phyloP scores from a whole-genome alignment of 257 asterid species.

The Handroanthus guayacan region DNA sequence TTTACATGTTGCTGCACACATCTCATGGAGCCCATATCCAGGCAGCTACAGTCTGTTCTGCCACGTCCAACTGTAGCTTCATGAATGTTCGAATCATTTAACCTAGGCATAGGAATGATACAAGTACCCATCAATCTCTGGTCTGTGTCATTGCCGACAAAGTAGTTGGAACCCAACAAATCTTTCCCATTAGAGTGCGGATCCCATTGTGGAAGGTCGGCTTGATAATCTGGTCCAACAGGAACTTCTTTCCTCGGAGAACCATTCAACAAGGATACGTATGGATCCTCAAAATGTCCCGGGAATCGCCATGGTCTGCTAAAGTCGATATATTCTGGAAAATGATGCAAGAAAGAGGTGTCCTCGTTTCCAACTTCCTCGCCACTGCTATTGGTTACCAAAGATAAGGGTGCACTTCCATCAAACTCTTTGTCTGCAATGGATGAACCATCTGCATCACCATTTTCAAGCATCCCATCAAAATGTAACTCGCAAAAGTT shows the following conservation, averaged over 20 bases:
- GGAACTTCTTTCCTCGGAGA: conserved; percentile 67
- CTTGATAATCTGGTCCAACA: conserved; percentile 70
- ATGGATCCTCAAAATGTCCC: conserved; percentile 47
- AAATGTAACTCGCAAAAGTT: conserved; percentile 18
- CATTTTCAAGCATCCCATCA: conserved; percentile 38
- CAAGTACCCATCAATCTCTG: conserved; percentile 46
- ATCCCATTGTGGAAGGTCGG: conserved; percentile 65
- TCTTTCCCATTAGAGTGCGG: conserved; percentile 33
- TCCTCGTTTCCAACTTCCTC: conserved; percentile 53
- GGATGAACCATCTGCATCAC: conserved; percentile 33
- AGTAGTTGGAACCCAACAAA: conserved; percentile 21
- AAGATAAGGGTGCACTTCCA: conserved; percentile 50
- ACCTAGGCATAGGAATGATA: conserved; percentile 45
- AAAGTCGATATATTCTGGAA: conserved; percentile 46
- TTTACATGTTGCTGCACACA: conserved; percentile 66
- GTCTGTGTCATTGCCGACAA: conserved; percentile 35
- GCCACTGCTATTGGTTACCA: conserved; percentile 52
- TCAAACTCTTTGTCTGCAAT: conserved; percentile 38
- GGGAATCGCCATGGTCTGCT: conserved; percentile 47
- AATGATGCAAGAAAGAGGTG: conserved; percentile 37
- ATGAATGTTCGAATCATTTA: conserved; percentile 30
- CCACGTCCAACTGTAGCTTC: conserved; percentile 48
- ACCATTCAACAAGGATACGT: conserved; percentile 42
- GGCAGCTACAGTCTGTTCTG: conserved; percentile 54
- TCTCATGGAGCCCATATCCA: conserved; percentile 69